Percentiles rank a stretch among this genome's conserved stretches.
Evolutionary conservation across 2,329 filamentous ascomycete species (phyloP).

Genomic region (Xylaria sp.): DNA sequence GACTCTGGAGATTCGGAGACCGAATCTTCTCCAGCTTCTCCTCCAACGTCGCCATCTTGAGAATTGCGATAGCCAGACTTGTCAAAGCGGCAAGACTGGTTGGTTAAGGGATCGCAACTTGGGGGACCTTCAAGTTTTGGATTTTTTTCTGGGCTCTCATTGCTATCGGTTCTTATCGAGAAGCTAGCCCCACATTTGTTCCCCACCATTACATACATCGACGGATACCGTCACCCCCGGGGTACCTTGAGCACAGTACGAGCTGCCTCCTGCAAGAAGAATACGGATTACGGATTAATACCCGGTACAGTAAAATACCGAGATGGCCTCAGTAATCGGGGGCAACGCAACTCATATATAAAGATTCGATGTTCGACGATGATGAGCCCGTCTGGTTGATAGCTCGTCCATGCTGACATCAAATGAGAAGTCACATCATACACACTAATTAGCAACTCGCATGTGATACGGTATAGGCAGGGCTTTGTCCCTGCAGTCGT

Average conservation of each 20-base stretch:
- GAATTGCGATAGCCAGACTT: slow-evolving; percentile 19
- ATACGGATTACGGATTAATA: too few species aligned
- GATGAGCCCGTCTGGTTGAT: background rate
- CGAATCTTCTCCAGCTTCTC: slow-evolving; percentile 97
- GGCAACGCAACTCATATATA: background rate
- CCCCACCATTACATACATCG: slow-evolving; percentile 16
- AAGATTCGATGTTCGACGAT: background rate
- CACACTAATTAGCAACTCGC: slow-evolving; percentile 14
- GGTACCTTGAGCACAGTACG: background rate
- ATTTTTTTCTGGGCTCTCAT: slow-evolving; percentile 25
- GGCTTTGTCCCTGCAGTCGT: slow-evolving; percentile 5
- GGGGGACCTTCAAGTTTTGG: slow-evolving; percentile 7
- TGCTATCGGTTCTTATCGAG: slow-evolving; percentile 30
- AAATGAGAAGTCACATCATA: background rate
- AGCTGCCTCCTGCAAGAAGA: background rate
- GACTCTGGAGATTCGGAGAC: slow-evolving; percentile 91
- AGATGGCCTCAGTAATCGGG: background rate
- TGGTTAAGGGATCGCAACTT: slow-evolving; percentile 9
- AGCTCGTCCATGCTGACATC: slow-evolving; percentile 2
- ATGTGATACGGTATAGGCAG: slow-evolving; percentile 6
- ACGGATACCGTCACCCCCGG: background rate
- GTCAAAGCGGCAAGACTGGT: slow-evolving; percentile 8
- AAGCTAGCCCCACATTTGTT: slow-evolving; percentile 25
- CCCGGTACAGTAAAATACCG: background rate
- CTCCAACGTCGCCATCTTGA: slow-evolving; percentile 56